Base-by-base conservation (phyloP, 768 basidiomycete genomes). In the Psilocybe sp. region DNA sequence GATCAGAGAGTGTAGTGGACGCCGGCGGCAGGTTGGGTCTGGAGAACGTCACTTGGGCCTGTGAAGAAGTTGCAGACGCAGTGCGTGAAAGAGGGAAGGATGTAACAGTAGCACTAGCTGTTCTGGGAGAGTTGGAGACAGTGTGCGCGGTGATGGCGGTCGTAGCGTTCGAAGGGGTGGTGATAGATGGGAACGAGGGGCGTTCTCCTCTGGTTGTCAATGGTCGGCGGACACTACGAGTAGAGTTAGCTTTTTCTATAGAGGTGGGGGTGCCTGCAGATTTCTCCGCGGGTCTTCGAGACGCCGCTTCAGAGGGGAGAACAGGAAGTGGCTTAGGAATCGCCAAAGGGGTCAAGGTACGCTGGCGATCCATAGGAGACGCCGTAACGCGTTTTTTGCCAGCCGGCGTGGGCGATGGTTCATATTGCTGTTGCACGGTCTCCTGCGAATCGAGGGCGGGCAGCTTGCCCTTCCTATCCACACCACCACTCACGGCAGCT, bases 71-170 rank as follows among this genome's bases (percentile, higher is more conserved):
- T 14, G 66, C 70, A 0, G 83, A 85, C 15, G 77, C 72, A n/a
- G 70, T 71, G 18, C 80, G 72, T 14, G 69, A 60, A 28, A 82
- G 40, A 23, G 67, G 60, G 46, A 66, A 66, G 16, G 64, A 46
- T 12, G 69, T 57, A 16, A 49, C 53, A 50, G 67, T 67, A 28
- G 71, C 69, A 28, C 23, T 28, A 28, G 23, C 23, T 4, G 23
- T 28, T 7, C 23, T 28, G 23, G 23, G 23, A 5, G 74, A 66
- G 51, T 74, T 77, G 4, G 81, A 79, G 4, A 82, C 84, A 0
- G 84, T 88, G 54, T 85, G 82, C 0, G 79, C 64, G 1, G 85
- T 86, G 11, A 89, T 48, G 13, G 83, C 84, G 14, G 86, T 89
- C 34, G 87, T 88, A 1, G 84, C 72, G 49, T 74, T 79, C 40